Evolutionary conservation across 2,329 filamentous ascomycete species (phyloP).

Genomic region (Dryadomyces quercus-mongolicae): DNA sequence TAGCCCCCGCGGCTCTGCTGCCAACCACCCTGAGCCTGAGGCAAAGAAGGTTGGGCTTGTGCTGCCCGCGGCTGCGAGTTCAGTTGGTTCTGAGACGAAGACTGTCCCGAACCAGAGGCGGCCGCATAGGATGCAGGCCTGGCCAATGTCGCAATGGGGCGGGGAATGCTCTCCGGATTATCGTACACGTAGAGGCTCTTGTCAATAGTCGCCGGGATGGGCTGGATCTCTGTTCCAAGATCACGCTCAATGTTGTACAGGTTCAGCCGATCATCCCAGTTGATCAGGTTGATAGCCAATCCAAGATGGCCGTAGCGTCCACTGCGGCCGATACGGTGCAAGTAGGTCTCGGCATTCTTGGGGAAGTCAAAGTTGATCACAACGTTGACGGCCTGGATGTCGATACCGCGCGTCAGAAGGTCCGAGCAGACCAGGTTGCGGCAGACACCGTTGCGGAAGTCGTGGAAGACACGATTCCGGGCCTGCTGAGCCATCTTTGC

Average conservation of each 20-base stretch:
- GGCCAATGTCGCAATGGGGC: slow-evolving; percentile 50
- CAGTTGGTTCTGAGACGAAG: background rate
- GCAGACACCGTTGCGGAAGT: slow-evolving; percentile 96
- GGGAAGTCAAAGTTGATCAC: slow-evolving; percentile 99
- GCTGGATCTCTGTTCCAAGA: slow-evolving; percentile 90
- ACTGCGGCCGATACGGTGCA: slow-evolving; percentile 95
- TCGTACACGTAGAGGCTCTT: slow-evolving; percentile 99
- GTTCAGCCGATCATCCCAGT: slow-evolving; percentile 98
- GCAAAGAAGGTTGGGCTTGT: slow-evolving; percentile 9
- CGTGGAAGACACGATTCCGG: slow-evolving; percentile 96
- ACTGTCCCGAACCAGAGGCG: background rate
- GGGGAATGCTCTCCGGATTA: slow-evolving; percentile 85
- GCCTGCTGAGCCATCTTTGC: slow-evolving; percentile 96
- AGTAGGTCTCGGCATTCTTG: slow-evolving; percentile 97
- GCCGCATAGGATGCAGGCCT: slow-evolving; percentile 1
- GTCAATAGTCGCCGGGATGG: slow-evolving; percentile 90
- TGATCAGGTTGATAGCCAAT: slow-evolving; percentile 97
- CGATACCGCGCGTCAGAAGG: slow-evolving; percentile 93
- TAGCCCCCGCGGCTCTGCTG: slow-evolving; percentile 5
- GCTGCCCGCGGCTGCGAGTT: background rate
- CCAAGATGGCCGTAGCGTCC: slow-evolving; percentile 94
- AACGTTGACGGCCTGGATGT: slow-evolving; percentile 98
- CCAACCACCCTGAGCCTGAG: slow-evolving; percentile 12
- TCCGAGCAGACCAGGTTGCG: slow-evolving; percentile 98
- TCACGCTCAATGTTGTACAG: slow-evolving; percentile 98